These are phyloP conservation scores for Cutaneotrichosporon spelunceum DNA, from an alignment of 1,284 basidiomycete species.

Conservation along the genomic window DNA sequence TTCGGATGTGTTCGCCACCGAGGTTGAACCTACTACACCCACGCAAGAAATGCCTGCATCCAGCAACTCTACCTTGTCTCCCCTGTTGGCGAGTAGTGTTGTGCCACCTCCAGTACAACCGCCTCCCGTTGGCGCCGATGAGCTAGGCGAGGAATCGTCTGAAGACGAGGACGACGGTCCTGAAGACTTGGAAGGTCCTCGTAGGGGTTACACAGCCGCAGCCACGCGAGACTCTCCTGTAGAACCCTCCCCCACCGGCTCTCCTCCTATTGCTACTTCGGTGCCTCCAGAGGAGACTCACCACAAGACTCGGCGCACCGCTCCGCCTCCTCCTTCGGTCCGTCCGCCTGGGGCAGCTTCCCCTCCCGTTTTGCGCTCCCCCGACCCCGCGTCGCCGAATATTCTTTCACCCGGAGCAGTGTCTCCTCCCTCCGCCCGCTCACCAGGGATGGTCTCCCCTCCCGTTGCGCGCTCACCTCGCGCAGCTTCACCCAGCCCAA, in stretches of 20 bases:
- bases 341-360: background rate
- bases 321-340: slow-evolving; percentile 41
- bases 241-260: background rate
- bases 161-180: slow-evolving; percentile 49
- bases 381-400: background rate
- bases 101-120: background rate
- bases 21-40: slow-evolving; percentile 34
- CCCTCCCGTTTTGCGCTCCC: background rate
- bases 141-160: slow-evolving; percentile 9
- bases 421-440: background rate
- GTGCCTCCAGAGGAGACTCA: slow-evolving; percentile 14
- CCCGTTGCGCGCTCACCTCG: background rate
- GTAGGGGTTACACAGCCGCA: slow-evolving; percentile 20
- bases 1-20: slow-evolving; percentile 21
- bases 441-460: background rate
- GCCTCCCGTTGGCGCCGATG: background rate
- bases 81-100: background rate
- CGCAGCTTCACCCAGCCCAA: slow-evolving; percentile 26
- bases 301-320: slow-evolving; percentile 37
- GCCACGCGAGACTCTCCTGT: slow-evolving; percentile 7
- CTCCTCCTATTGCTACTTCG: background rate
- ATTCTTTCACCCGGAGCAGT: background rate
- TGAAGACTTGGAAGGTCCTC: slow-evolving; percentile 49
- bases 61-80: slow-evolving; percentile 32
- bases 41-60: slow-evolving; percentile 40